phyloP scores from a whole-genome alignment of 2,329 filamentous ascomycete species.

The Thermoascus crustaceus region DNA sequence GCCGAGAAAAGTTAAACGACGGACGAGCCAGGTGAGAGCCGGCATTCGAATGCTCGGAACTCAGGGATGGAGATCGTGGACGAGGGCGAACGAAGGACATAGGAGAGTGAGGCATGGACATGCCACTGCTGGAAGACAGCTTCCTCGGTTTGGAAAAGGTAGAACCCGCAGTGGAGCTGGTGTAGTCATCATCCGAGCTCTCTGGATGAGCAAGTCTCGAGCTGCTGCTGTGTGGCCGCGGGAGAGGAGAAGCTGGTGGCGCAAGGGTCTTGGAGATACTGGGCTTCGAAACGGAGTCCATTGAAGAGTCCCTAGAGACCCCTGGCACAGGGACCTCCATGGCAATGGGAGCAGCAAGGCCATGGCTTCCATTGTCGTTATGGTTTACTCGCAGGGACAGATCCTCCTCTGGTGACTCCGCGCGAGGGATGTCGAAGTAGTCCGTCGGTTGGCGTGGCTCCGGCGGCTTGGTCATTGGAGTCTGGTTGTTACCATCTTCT shows the following conservation, averaged over 20 bases:
- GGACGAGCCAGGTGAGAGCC: slow-evolving; percentile 56
- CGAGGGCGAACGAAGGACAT: slow-evolving; percentile 54
- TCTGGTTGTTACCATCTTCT: slow-evolving; percentile 22
- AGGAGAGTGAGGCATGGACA: slow-evolving; percentile 54
- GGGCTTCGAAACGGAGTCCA: slow-evolving; percentile 28
- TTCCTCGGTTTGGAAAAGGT: slow-evolving; percentile 66
- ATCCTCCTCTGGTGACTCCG: slow-evolving; percentile 26
- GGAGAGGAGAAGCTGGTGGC: slow-evolving; percentile 38
- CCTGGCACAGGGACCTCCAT: slow-evolving; percentile 14
- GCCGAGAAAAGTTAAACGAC: slow-evolving; percentile 89
- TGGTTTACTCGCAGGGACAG: slow-evolving; percentile 9
- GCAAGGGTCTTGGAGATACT: slow-evolving; percentile 37
- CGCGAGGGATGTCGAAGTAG: slow-evolving; percentile 19
- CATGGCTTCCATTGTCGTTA: background rate
- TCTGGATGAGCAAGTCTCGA: slow-evolving; percentile 56
- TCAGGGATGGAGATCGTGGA: slow-evolving; percentile 72
- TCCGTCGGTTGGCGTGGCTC: slow-evolving; percentile 11
- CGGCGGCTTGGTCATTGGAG: slow-evolving; percentile 29
- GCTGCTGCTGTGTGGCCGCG: slow-evolving; percentile 41
- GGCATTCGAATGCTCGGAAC: slow-evolving; percentile 67
- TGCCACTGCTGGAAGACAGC: slow-evolving; percentile 62
- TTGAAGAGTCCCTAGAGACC: slow-evolving; percentile 26
- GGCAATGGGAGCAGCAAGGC: slow-evolving; percentile 4
- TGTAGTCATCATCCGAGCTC: slow-evolving; percentile 60
- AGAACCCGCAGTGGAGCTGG: slow-evolving; percentile 49